Evolutionary conservation across 805 yeast genomes (phyloP), one percentile per base, ranked within the genome.

Genomic region (Myxozyma sirexii): DNA sequence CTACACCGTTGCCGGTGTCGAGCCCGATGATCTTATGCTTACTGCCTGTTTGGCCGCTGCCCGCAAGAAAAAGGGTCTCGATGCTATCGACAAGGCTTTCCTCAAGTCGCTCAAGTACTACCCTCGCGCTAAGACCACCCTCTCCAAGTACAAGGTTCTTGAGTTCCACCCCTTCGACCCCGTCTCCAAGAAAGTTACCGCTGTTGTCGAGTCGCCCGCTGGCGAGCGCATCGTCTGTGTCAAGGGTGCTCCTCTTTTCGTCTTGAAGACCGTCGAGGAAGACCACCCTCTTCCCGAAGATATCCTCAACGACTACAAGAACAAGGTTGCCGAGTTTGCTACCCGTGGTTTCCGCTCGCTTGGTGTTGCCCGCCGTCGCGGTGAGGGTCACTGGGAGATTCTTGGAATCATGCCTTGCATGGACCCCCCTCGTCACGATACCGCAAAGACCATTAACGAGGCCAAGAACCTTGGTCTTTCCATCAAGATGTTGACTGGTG

Each of bases 361-460:
- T 76, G 97, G 97, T 87, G 97, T 91, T 82, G 97, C 97, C 68
- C 89, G 97, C 85, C 90, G 90, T 90, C 86, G 96, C 83, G 97
- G 96, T 80, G 96, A 90, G 80, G 96, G 96, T 73, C 96, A 89
- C 85, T 91, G 97, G 97, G 97, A 91, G 81, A 90, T 91, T 71
- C 82, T 91, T 75, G 97, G 97, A 77, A 92, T 91, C 77, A 90
- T 91, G 97, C 97, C 97, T 79, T 90, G 96, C 82, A 88, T 89
- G 92, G 97, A 91, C 80, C 97, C 97, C 74, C 97, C 97, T 80
- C 88, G 97, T 85, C 96, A 91, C 80, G 97, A 91, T 79, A 91
- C 97, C 82, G 96, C 96, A 73, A 85, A 85, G 74, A 91, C 97
- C 76, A 94, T 91, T 76, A 77, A 82, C 78, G 97, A 91, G 81